These are phyloP conservation scores for Actinomortierella wolfii DNA, from an alignment of 371 early-diverging fungal genomes.

Conservation along the genomic window DNA sequence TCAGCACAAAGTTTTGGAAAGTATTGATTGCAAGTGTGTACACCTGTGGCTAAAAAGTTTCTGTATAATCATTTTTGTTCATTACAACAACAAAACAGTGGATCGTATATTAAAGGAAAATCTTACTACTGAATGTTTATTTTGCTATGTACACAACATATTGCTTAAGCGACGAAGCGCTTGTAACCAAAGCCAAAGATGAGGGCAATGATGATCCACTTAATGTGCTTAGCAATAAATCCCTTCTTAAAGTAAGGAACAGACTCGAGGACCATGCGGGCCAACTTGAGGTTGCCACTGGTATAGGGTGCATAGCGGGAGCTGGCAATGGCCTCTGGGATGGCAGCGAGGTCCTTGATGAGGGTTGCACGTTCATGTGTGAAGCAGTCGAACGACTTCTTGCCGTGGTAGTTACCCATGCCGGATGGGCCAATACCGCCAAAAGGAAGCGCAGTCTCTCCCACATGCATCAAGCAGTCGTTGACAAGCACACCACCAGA, in stretches of 20 bases:
- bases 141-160: too few relatives aligned
- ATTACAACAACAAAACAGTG: too few relatives aligned
- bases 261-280: conserved; percentile 46
- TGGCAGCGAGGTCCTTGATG: conserved; percentile 54
- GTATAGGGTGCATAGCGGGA: conserved; percentile 71
- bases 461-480: conserved; percentile 76
- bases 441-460: conserved; percentile 78
- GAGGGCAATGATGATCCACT: conserved; percentile 36
- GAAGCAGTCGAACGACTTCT: conserved; percentile 75
- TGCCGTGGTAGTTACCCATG: conserved; percentile 88
- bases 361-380: conserved; percentile 69
- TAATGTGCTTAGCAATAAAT: conserved; percentile 22
- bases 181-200: conserved; percentile 39
- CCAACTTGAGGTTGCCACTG: conserved; percentile 40
- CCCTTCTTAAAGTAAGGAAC: conserved; percentile 44
- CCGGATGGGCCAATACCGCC: conserved; percentile 94
- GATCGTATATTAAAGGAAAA: too few relatives aligned
- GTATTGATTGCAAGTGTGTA: too few relatives aligned
- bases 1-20: too few relatives aligned
- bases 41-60: too few relatives aligned
- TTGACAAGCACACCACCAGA: conserved; percentile 85
- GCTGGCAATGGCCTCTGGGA: conserved; percentile 34
- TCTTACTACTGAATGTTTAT: too few relatives aligned
- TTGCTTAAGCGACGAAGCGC: too few relatives aligned
- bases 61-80: too few relatives aligned